These are phyloP conservation scores for Aspergillus ellipticus DNA, from an alignment of 495 filamentous ascomycete genomes.

Conservation along the genomic window DNA sequence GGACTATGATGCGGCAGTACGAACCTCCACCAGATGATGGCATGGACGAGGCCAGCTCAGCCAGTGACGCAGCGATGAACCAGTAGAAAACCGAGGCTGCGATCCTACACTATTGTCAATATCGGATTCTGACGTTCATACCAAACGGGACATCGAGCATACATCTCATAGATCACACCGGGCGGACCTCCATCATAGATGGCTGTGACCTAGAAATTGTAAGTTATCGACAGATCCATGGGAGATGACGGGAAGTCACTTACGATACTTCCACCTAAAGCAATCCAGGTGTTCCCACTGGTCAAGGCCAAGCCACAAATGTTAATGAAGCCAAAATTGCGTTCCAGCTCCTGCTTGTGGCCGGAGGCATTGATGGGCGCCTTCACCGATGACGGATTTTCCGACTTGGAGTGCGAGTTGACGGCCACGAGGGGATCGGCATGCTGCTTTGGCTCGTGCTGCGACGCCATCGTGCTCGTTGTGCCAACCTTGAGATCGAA, in stretches of 20 bases:
- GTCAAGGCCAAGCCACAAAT: conserved; percentile 18
- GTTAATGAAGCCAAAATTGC: conserved; percentile 17
- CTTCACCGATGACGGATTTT: not conserved
- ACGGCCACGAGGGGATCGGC: not conserved
- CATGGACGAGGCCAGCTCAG: conserved; percentile 66
- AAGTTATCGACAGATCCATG: not conserved
- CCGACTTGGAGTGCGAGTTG: not conserved
- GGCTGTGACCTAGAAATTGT: conserved; percentile 4
- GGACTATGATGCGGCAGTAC: not conserved
- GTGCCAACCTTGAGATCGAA: not conserved
- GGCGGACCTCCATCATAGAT: conserved; percentile 15
- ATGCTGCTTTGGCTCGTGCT: conserved; percentile 3
- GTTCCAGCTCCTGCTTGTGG: conserved; percentile 16
- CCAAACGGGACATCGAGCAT: conserved; percentile 6
- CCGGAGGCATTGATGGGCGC: conserved; percentile 15
- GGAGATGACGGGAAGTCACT: not conserved
- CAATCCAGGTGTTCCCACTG: conserved; percentile 19
- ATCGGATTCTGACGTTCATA: not conserved
- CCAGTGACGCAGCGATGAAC: conserved; percentile 20
- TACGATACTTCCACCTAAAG: conserved; percentile 17
- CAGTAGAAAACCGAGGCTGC: conserved; percentile 20
- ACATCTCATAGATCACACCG: conserved; percentile 18
- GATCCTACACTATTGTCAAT: conserved; percentile 4
- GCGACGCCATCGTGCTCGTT: not conserved
- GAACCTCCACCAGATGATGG: conserved; percentile 68